phyloP scores from a whole-genome alignment of 345 rosid genomes.

The Populus alba region DNA sequence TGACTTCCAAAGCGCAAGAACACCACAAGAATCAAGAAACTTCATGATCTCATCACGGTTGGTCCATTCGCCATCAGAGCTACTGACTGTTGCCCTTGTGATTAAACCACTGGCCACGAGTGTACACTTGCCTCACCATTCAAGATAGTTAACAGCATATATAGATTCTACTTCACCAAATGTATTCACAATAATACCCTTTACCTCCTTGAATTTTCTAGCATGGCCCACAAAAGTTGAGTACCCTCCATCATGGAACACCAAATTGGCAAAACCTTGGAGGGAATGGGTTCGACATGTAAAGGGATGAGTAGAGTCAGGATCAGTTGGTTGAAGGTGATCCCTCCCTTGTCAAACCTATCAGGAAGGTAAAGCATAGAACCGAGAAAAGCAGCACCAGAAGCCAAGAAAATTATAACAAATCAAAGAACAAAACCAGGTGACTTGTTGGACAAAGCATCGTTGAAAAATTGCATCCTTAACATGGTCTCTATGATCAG shows the following conservation, averaged over 20 bases:
- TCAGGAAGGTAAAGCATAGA: conserved; percentile 16
- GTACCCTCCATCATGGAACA: neutral
- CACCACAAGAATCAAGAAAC: conserved; percentile 59
- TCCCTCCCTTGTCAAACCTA: neutral
- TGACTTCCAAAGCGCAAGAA: conserved; percentile 67
- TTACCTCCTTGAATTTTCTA: conserved; percentile 23
- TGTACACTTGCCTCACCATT: neutral
- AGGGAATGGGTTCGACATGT: conserved; percentile 39
- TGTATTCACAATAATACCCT: conserved; percentile 51
- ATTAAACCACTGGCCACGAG: conserved; percentile 47
- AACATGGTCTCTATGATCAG: neutral
- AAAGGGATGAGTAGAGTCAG: conserved; percentile 26
- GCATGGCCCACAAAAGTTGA: neutral
- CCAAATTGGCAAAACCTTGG: conserved; percentile 28
- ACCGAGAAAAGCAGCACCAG: conserved; percentile 40
- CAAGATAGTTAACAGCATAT: conserved; percentile 25
- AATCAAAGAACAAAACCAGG: conserved; percentile 49
- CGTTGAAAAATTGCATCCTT: neutral
- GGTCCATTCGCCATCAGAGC: neutral
- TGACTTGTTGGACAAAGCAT: conserved; percentile 5
- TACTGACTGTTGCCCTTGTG: neutral
- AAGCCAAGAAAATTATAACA: conserved; percentile 53
- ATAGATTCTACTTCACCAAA: conserved; percentile 49
- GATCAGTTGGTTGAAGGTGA: neutral
- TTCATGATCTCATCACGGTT: conserved; percentile 21